Conservation (phyloP, 2,329 filamentous ascomycete genomes). For the Diaporthe velutina region DNA sequence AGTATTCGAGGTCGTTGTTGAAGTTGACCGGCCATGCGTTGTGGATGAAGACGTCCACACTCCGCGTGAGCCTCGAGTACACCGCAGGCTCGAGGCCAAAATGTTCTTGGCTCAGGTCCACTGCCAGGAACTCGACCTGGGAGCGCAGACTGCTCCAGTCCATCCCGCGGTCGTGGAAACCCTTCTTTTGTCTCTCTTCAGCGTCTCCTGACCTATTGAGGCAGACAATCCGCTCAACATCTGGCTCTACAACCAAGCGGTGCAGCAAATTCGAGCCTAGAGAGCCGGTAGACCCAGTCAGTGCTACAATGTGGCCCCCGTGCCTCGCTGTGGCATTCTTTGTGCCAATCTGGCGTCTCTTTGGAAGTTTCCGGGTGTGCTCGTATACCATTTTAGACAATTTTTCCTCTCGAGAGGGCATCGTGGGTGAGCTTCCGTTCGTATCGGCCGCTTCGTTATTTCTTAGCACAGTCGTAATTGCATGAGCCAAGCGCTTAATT, state of each 20-base stretch:
- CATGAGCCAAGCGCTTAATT: not conserved
- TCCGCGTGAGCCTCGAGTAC: not conserved
- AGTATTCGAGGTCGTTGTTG: constrained; percentile 21
- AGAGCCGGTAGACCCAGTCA: not conserved
- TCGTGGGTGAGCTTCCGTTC: not conserved
- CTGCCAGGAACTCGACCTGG: not conserved
- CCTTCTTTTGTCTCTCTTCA: not conserved
- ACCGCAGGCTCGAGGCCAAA: not conserved
- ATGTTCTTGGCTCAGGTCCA: not conserved
- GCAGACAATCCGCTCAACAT: not conserved
- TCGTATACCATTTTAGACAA: not conserved
- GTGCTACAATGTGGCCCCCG: not conserved
- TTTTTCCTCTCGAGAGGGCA: not conserved
- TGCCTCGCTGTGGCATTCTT: not conserved
- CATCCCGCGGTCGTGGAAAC: not conserved
- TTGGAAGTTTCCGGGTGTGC: not conserved
- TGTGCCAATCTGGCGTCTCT: not conserved
- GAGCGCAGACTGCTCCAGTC: not conserved
- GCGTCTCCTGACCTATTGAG: not conserved
- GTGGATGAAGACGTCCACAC: constrained; percentile 6
- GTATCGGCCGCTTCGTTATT: not conserved
- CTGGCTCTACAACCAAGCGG: not conserved
- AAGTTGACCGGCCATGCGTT: constrained; percentile 28
- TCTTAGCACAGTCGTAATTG: not conserved
- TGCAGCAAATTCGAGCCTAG: not conserved